phyloP scores from a whole-genome alignment of 2,329 filamentous ascomycete genomes.

The Aspergillus awamori region DNA sequence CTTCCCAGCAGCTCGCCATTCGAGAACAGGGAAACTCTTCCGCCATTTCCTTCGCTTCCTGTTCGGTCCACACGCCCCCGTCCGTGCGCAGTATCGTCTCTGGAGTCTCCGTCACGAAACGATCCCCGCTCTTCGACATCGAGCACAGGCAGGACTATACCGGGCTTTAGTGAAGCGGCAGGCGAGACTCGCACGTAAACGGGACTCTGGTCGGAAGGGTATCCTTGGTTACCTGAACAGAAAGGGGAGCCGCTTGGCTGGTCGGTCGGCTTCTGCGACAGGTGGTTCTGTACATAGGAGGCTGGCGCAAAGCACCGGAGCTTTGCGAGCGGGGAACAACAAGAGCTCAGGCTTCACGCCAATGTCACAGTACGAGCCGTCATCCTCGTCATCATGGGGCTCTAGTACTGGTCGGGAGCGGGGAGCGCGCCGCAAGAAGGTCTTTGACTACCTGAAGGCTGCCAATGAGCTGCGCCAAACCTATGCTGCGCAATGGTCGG shows the following conservation, averaged over 20 bases:
- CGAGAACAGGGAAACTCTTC: constrained; percentile 28
- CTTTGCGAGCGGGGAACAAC: constrained; percentile 20
- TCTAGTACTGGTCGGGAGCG: constrained; percentile 50
- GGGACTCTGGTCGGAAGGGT: constrained; percentile 27
- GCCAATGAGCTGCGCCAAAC: constrained; percentile 72
- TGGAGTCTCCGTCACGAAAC: constrained; percentile 74
- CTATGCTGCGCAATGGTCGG: constrained; percentile 60
- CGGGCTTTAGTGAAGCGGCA: constrained; percentile 70
- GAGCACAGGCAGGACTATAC: constrained; percentile 76
- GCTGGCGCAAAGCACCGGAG: constrained; percentile 18
- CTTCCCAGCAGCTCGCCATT: constrained; percentile 20
- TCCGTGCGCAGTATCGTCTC: constrained; percentile 67
- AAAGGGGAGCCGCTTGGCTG: constrained; percentile 25
- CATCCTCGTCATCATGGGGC: constrained; percentile 29
- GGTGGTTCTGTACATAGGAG: constrained; percentile 6
- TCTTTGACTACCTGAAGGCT: constrained; percentile 72
- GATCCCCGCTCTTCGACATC: constrained; percentile 69
- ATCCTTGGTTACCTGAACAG: constrained; percentile 32
- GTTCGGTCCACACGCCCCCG: constrained; percentile 68
- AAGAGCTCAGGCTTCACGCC: constrained; percentile 22
- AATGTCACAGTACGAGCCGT: constrained; percentile 30
- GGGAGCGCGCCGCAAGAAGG: constrained; percentile 74
- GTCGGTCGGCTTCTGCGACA: constrained; percentile 13
- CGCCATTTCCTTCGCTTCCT: constrained; percentile 58
- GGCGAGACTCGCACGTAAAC: constrained; percentile 55